These are phyloP conservation scores for Tubosaeta brunneosetosa DNA, from an alignment of 768 basidiomycete species.

Conservation along the genomic window DNA sequence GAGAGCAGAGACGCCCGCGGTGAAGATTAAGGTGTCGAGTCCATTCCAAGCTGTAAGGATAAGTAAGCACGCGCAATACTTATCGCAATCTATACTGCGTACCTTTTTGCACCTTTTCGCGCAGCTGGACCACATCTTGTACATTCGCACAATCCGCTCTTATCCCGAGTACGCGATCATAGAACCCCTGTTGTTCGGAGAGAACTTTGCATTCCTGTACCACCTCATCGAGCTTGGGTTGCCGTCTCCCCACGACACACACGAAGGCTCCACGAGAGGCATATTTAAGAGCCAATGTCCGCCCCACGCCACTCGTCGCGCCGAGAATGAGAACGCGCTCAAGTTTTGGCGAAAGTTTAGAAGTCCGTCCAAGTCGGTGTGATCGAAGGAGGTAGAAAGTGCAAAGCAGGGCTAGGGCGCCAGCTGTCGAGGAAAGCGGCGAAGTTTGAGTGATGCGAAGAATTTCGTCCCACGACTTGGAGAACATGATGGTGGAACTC, in stretches of 20 bases:
- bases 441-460: constrained; percentile 3
- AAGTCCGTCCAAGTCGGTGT: constrained; percentile 25
- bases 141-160: constrained; percentile 60
- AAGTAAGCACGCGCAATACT: background rate
- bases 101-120: constrained; percentile 54
- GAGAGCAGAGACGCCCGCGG: constrained; percentile 81
- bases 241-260: constrained; percentile 69
- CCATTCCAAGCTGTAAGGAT: constrained; percentile 64
- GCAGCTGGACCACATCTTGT: constrained; percentile 61
- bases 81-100: background rate
- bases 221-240: constrained; percentile 51
- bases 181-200: constrained; percentile 14
- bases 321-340: constrained; percentile 83
- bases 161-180: constrained; percentile 42
- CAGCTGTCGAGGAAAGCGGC: constrained; percentile 5
- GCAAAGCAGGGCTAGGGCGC: constrained; percentile 14
- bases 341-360: constrained; percentile 34
- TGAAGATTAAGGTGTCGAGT: constrained; percentile 76
- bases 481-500: constrained; percentile 3
- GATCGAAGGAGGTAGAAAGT: constrained; percentile 16
- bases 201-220: constrained; percentile 50
- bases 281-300: constrained; percentile 64
- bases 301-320: constrained; percentile 80
- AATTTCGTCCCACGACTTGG: constrained; percentile 4
- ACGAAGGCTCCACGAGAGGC: constrained; percentile 69